A percentile compares a stretch with the other conserved stretches of the same genome.
These are phyloP conservation scores for Colletotrichum sp. DNA, from an alignment of 2,329 filamentous ascomycete genomes.

Conservation along the genomic window DNA sequence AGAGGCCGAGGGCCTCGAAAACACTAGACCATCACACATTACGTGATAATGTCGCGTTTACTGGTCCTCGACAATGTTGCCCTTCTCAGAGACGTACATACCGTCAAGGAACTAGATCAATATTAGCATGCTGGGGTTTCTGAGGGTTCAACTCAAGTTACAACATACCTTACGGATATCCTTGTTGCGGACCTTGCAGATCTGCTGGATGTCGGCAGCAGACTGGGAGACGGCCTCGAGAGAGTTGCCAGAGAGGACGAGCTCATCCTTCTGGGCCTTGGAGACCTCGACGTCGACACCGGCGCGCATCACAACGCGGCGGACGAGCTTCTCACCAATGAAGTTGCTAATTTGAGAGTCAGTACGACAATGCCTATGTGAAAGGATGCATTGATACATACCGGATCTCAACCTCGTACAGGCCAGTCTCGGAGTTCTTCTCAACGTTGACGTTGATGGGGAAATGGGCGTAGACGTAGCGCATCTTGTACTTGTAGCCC, in stretches of 20 bases:
- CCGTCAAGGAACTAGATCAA: slow-evolving; percentile 90
- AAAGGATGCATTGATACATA: slow-evolving; percentile 48
- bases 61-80: slow-evolving; percentile 84
- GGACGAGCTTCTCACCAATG: slow-evolving; percentile 99
- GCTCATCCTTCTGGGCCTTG: slow-evolving; percentile 96
- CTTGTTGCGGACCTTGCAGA: slow-evolving; percentile 99
- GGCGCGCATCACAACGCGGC: slow-evolving; percentile 84
- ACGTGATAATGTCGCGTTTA: slow-evolving; percentile 34
- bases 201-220: slow-evolving; percentile 99
- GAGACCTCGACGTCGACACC: slow-evolving; percentile 93
- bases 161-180: slow-evolving; percentile 95
- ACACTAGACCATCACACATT: slow-evolving; percentile 21
- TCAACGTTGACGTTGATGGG: slow-evolving; percentile 99
- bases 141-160: background rate
- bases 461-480: slow-evolving; percentile 99
- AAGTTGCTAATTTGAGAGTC: slow-evolving; percentile 74
- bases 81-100: slow-evolving; percentile 99
- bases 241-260: slow-evolving; percentile 90
- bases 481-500: slow-evolving; percentile 99
- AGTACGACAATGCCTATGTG: background rate
- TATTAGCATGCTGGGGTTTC: slow-evolving; percentile 25
- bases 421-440: slow-evolving; percentile 90
- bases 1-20: slow-evolving; percentile 30
- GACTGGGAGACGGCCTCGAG: slow-evolving; percentile 97
- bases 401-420: slow-evolving; percentile 96